Conservation (phyloP, 1,284 basidiomycete genomes). For the Porogramme epimiltina region DNA sequence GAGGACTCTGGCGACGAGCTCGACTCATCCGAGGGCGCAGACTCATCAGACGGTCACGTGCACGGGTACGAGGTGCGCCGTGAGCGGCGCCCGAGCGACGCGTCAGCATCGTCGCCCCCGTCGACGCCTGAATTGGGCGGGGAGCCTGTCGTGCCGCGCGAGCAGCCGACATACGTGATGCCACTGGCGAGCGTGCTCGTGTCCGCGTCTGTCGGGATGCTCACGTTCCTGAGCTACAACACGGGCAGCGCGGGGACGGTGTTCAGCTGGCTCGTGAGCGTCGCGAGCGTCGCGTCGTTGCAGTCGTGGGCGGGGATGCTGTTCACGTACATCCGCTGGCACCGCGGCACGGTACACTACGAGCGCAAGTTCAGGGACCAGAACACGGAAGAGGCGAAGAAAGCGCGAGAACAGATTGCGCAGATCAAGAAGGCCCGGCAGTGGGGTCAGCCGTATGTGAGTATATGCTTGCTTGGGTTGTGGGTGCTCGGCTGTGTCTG, state of each 20-base stretch:
- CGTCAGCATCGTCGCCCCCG: not conserved
- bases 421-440: slow-evolving; percentile 28
- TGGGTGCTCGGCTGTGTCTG: not conserved
- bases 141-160: not conserved
- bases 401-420: slow-evolving; percentile 19
- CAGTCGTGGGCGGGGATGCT: slow-evolving; percentile 33
- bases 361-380: slow-evolving; percentile 21
- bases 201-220: slow-evolving; percentile 25
- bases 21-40: not conserved
- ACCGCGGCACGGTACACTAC: slow-evolving; percentile 27
- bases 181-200: slow-evolving; percentile 27
- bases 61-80: not conserved
- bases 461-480: not conserved
- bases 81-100: no score
- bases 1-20: not conserved
- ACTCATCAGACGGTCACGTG: slow-evolving; percentile 6
- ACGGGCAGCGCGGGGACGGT: slow-evolving; percentile 15
- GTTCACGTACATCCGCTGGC: slow-evolving; percentile 34
- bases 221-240: slow-evolving; percentile 25
- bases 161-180: slow-evolving; percentile 23
- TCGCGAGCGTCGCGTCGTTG: slow-evolving; percentile 30
- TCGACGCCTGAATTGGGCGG: not conserved
- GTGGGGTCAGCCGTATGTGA: slow-evolving; percentile 30
- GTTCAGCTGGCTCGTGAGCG: slow-evolving; percentile 28
- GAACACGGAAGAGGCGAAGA: not conserved